Base-by-base conservation (phyloP, 139 green algal species). In the Chloropicon primus region DNA sequence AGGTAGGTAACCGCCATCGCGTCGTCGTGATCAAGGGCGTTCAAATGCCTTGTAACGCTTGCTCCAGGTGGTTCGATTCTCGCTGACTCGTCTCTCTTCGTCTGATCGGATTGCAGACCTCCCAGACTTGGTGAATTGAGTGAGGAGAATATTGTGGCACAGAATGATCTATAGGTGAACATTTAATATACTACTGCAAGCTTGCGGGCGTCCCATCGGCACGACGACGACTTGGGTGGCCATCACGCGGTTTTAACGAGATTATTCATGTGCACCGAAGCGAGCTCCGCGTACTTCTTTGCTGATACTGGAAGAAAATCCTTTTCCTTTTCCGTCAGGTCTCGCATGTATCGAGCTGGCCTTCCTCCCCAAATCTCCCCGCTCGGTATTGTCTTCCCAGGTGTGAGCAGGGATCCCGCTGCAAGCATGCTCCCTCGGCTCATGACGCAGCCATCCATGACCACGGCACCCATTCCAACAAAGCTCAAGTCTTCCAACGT, bases 391-490 rank as follows among this genome's bases (percentile, higher is more conserved):
- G 81, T 78, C 0, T 85, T 90, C 53, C 90, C 86, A 10, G 89
- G 82, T 24, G 86, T 78, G 23, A 98, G 89, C 21, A 97, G 90
- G 0, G 94, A 85, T 0, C 94, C 93, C 21, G 94, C 94, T 10
- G 93, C 94, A 21, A 98, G 85, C 77, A 98, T 96, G 1, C 86
- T 82, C 2, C 89, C 89, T 17, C 2, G 24, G 29, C 23, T 25
- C 17, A 79, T 53, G 1, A 22, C 23, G 2, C n/a, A 2, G 22
- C 75, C 75, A 17, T 79, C 75, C 75, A 74, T 29, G 23, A 79
- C n/a, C 1, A 74, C 41, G 2, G 95, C 88, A n/a, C 90, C 91
- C 84, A 99, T 99, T 79, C 95, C 95, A 17, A 99, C 88, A 5
- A 99, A 88, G 23, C 74, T 81, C 21, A 91, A 89, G 84, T 98